Evolutionary conservation across 495 filamentous ascomycete genomes (phyloP), one percentile per base, ranked within the genome.

Genomic region (Lophium mytilinum): DNA sequence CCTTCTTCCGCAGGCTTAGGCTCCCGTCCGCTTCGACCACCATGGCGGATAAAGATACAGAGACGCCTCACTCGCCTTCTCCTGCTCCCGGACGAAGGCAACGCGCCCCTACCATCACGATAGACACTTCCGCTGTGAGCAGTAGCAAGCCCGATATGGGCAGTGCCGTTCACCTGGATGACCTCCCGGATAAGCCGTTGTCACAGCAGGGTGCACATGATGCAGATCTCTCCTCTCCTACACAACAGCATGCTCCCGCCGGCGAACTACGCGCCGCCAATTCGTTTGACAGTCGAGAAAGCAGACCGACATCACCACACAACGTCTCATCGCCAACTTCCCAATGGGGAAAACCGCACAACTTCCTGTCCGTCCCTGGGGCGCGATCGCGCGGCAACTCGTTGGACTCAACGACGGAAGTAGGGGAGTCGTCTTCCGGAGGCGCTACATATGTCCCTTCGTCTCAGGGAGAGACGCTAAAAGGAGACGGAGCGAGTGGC

Each of bases 251-350:
- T 40, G 49, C 60, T 80, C 84, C 24, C 3, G 74, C 81, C 43
- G 75, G 80, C 8, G 86, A 91, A 50, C 66, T 79, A 47, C 80
- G 82, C 51, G 76, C 73, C 24, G 71, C 79, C 0, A 75, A 74
- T 51, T 89, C 87, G 4, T 89, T 88, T 45, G 89, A 95, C 56
- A 82, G 78, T 60, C 80, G 75, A 64, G 86, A 90, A 55, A 88
- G 84, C 66, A 76, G 88, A 52, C 90, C 90, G n/a, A 89, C 86
- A 0, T 95, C 90, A 42, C 87, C 90, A 0, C 90, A 95, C 70
- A 94, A 96, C 72, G 71, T 95, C 50, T 91, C 88, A 6, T 91
- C 86, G 12, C 87, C 69, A 1, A 72, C 78, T 15, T 69, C 74
- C 24, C 78, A 79, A 60, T 70, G 70, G 59, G 68, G 71, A 12